Base-by-base conservation (phyloP, 1,284 basidiomycete species). In the Boletus sp. region DNA sequence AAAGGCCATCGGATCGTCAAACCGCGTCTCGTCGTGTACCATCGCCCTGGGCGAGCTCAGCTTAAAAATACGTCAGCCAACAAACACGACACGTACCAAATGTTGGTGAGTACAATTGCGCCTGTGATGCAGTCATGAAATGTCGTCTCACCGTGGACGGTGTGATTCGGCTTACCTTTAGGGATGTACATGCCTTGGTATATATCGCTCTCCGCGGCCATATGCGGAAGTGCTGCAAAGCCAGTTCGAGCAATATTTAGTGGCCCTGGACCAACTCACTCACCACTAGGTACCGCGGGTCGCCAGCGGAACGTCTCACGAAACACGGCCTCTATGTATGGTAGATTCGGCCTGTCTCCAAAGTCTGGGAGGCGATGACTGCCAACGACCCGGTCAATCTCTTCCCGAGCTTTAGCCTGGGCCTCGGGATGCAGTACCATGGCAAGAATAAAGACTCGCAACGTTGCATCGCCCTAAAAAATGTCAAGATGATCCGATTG, bases 151-250 rank as follows among this genome's bases (percentile, higher is more conserved):
- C 35, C 2, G 8, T 4, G 13, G n/a, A 47, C 1, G 10, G 20
- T 4, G 13, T 22, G 5, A 13, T 22, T 19, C 26, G 9, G 20
- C 64, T 44, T 38, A 61, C 66, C 63, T 44, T 68, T 60, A 4
- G 62, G 61, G 6, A 65, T 62, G 27, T 64, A 62, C 55, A 67
- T 66, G 22, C 61, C 66, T 5, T 68, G 41, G 19, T 65, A 66
- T 12, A 64, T 33, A 34, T 68, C 66, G 20, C 55, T 59, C 6
- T 40, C 48, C 22, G 34, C 44, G 5, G 63, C 59, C 55, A 52
- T 50, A 12, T 62, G 62, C 5, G 66, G 66, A 42, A 64, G 52
- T 12, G 43, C 62, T 68, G 32, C 13, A 38, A 34, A 19, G 8
- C 4, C 3, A 14, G 19, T 41, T 48, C 14, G 33, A n/a, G n/a